Conservation (phyloP, 2,329 filamentous ascomycete genomes). For the Stagonosporopsis tanaceti region DNA sequence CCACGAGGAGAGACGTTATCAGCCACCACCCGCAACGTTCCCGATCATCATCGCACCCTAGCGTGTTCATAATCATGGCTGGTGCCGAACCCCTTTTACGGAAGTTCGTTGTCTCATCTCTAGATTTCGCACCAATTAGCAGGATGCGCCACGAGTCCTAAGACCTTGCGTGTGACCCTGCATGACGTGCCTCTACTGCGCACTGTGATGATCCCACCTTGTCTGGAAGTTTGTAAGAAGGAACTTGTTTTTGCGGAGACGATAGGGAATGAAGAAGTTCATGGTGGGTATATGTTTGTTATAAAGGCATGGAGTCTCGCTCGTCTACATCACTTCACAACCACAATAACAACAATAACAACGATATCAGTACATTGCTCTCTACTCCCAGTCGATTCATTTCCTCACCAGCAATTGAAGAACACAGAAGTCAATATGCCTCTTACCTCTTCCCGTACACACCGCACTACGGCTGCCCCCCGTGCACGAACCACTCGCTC, state of each 20-base stretch:
- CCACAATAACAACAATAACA: background rate
- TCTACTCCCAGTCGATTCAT: constrained; percentile 1
- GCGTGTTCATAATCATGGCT: constrained; percentile 21
- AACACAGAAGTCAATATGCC: constrained; percentile 35
- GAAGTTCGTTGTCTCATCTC: constrained; percentile 21
- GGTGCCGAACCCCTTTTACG: constrained; percentile 9
- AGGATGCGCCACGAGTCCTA: constrained; percentile 28
- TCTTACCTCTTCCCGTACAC: constrained; percentile 35
- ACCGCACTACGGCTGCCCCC: constrained; percentile 34
- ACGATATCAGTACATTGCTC: background rate
- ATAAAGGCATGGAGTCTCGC: constrained; percentile 9
- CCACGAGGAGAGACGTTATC: background rate
- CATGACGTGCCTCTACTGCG: constrained; percentile 33
- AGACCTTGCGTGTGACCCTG: constrained; percentile 26
- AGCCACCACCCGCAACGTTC: background rate
- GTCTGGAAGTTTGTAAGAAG: constrained; percentile 1
- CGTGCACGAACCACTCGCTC: constrained; percentile 45
- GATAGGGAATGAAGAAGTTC: constrained; percentile 3
- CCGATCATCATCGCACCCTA: constrained; percentile 14
- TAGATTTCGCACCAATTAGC: constrained; percentile 17
- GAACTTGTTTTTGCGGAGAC: constrained; percentile 34
- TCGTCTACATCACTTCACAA: background rate
- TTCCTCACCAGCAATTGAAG: constrained; percentile 1
- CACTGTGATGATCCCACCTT: constrained; percentile 14
- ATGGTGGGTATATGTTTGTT: constrained; percentile 11